Evolutionary conservation across 305 asterid genomes (phyloP), one percentile per base, ranked within the genome.

Genomic region (Lippia alba): DNA sequence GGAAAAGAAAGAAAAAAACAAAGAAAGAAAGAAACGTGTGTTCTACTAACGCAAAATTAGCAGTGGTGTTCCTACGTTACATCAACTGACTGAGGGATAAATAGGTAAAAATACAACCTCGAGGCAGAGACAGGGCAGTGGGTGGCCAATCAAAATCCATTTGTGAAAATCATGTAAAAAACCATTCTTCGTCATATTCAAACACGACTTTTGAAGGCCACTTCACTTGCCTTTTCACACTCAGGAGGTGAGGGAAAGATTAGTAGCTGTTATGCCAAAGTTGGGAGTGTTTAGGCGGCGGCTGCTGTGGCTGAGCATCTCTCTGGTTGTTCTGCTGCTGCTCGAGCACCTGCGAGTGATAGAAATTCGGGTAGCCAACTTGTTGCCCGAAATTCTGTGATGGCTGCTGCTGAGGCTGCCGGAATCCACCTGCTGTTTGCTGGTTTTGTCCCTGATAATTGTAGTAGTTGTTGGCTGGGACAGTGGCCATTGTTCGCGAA

Each of bases 371-470:
- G 83, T 90, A 90, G 3, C 96, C 95, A 18, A 71, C 70, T n/a
- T 77, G 73, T 64, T 90, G 74, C 64, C 91, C 94, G 40, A 87
- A 88, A 61, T 76, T 89, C 81, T 92, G 97, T 6, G 94, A 75
- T 10, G 89, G 87, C 81, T 91, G 96, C 81, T 91, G 96, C 73
- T 88, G 98, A 44, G 69, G 95, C 83, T 88, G 99, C 76, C 96
- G 77, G 76, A 84, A 84, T 69, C 92, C 97, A 70, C 89, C 78
- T 6, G 53, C 50, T 60, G 80, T 53, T 75, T 86, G 98, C 82
- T 86, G 97, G 46, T 64, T 87, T 73, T 87, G 97, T 48, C 84
- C 91, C 81, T 84, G 96, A 60, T 84, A 81, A 70, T 80, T 84
- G 76, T 92, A 92, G 74, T 89, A 87, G 24, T 91, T 79, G 86